These are phyloP conservation scores for Amanita polypyramis DNA, from an alignment of 768 basidiomycete genomes.

Conservation along the genomic window DNA sequence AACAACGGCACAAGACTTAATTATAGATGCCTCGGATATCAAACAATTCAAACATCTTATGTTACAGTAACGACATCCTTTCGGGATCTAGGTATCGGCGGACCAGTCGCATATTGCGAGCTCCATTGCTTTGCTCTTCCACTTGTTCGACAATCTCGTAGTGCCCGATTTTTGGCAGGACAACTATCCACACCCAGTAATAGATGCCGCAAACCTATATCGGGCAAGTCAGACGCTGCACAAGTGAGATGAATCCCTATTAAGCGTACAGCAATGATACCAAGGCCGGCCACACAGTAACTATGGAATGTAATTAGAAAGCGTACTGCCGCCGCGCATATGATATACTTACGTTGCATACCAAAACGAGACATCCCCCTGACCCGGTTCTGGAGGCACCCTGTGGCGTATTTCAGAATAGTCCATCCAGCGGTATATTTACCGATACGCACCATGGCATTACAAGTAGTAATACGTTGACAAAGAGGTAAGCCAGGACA, in stretches of 20 bases:
- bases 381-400: slow-evolving; percentile 26
- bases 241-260: neutral
- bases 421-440: neutral
- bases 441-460: slow-evolving; percentile 20
- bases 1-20: too few relatives aligned
- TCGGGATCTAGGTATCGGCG: slow-evolving; percentile 17
- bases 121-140: slow-evolving; percentile 26
- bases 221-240: neutral
- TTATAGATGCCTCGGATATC: neutral
- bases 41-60: neutral
- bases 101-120: slow-evolving; percentile 21
- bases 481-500: slow-evolving; percentile 17
- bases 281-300: slow-evolving; percentile 22
- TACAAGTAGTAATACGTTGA: slow-evolving; percentile 20
- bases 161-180: slow-evolving; percentile 30
- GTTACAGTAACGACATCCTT: slow-evolving; percentile 7
- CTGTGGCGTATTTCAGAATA: slow-evolving; percentile 11
- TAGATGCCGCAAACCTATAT: slow-evolving; percentile 22
- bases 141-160: slow-evolving; percentile 40
- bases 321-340: too few relatives aligned
- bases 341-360: slow-evolving; percentile 23
- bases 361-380: slow-evolving; percentile 28
- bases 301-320: slow-evolving; percentile 4
- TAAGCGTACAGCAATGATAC: slow-evolving; percentile 16
- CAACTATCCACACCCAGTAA: slow-evolving; percentile 31